Evolutionary conservation across 805 yeast species (phyloP).

Genomic region (Sugiyamaella chiloensis): DNA sequence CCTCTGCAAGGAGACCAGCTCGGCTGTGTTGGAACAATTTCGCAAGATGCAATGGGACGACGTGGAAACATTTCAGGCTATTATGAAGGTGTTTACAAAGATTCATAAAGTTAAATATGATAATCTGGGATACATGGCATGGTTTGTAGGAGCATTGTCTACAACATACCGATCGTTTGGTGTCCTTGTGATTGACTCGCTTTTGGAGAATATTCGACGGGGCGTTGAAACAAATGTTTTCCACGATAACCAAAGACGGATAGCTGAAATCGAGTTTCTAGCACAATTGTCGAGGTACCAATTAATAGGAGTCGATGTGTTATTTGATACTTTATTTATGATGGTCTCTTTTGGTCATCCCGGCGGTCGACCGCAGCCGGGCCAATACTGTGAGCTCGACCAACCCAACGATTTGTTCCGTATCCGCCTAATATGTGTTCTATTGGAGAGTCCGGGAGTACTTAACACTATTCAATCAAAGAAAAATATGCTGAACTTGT

Average conservation of each 20-base stretch:
- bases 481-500: conserved; percentile 31
- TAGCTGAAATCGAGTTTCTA: conserved; percentile 59
- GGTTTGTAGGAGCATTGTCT: conserved; percentile 40
- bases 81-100: conserved; percentile 47
- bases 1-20: conserved; percentile 38
- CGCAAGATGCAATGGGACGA: conserved; percentile 48
- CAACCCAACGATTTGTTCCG: conserved; percentile 68
- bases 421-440: conserved; percentile 49
- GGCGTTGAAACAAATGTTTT: conserved; percentile 67
- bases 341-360: conserved; percentile 66
- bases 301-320: conserved; percentile 44
- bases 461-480: conserved; percentile 2
- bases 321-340: conserved; percentile 52
- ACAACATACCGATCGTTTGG: conserved; percentile 41
- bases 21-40: conserved; percentile 38
- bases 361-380: conserved; percentile 49
- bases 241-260: conserved; percentile 54
- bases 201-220: conserved; percentile 58
- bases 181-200: conserved; percentile 52
- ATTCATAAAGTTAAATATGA: conserved; percentile 64
- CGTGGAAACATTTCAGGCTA: conserved; percentile 33
- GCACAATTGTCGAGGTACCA: conserved; percentile 52
- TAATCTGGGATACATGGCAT: conserved; percentile 49
- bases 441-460: conserved; percentile 35
- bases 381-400: conserved; percentile 47